Percentiles rank a stretch among this genome's conserved stretches.
These are phyloP conservation scores for Yamadazyma kitorensis DNA, from an alignment of 805 yeast species.

Conservation along the genomic window DNA sequence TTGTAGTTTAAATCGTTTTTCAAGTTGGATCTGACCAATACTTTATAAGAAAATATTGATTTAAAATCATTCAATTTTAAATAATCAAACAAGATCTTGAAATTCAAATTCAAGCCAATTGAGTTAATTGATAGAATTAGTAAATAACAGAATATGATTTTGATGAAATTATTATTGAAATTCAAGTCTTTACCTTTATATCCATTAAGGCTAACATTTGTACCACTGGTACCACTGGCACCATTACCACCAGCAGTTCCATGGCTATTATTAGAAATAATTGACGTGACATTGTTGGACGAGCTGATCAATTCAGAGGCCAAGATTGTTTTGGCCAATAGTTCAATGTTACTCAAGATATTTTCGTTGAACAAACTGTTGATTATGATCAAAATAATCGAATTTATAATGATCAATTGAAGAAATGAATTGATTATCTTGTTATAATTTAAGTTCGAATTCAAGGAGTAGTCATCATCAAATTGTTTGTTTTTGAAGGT, in stretches of 20 bases:
- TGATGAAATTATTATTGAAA: conserved; percentile 8
- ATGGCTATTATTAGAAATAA: conserved; percentile 3
- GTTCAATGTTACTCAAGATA: conserved; percentile 14
- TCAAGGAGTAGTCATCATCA: conserved; percentile 10
- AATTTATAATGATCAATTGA: conserved; percentile 22
- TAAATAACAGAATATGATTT: conserved; percentile 8
- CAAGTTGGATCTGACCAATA: too few species aligned
- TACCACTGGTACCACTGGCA: background rate
- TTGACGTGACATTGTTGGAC: conserved; percentile 1
- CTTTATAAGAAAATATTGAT: conserved; percentile 7
- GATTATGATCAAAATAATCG: conserved; percentile 21
- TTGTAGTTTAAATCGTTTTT: background rate
- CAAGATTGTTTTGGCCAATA: conserved; percentile 29
- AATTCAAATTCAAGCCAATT: background rate
- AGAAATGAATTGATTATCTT: conserved; percentile 17
- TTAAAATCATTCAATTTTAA: conserved; percentile 8
- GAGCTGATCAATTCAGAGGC: conserved; percentile 30
- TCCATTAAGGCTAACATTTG: background rate
- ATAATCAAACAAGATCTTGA: conserved; percentile 5
- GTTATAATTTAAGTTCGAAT: conserved; percentile 9
- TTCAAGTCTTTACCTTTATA: conserved; percentile 1
- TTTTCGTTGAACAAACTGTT: conserved; percentile 14
- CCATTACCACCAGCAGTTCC: background rate
- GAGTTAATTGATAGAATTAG: conserved; percentile 5
- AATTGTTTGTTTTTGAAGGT: conserved; percentile 13